phyloP scores from a whole-genome alignment of 2,329 filamentous ascomycete genomes.

The Scytalidium lignicola region DNA sequence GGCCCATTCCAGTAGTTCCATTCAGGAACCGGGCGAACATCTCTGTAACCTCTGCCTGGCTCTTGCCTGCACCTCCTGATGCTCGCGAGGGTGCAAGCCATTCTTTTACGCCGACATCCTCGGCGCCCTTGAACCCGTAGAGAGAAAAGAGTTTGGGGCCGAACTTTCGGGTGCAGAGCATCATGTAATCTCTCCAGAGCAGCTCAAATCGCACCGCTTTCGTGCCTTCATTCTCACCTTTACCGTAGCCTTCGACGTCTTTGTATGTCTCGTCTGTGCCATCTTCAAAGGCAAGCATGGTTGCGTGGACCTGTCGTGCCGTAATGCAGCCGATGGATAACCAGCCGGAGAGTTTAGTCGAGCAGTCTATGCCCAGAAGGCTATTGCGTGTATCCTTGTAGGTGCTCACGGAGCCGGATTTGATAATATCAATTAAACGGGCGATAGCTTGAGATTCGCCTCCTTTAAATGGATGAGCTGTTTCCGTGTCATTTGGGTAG shows the following conservation, averaged over 20 bases:
- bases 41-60: constrained; percentile 38
- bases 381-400: constrained; percentile 72
- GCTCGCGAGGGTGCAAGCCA: constrained; percentile 13
- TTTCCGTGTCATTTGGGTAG: constrained; percentile 47
- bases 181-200: constrained; percentile 78
- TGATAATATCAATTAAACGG: constrained; percentile 56
- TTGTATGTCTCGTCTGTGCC: constrained; percentile 36
- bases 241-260: constrained; percentile 45
- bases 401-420: constrained; percentile 51
- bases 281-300: constrained; percentile 65
- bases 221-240: constrained; percentile 69
- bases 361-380: constrained; percentile 64
- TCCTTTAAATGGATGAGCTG: constrained; percentile 62
- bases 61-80: constrained; percentile 12
- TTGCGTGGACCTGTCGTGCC: constrained; percentile 65
- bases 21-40: constrained; percentile 55
- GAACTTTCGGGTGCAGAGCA: constrained; percentile 68
- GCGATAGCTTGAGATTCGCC: constrained; percentile 58
- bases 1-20: constrained; percentile 67
- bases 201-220: constrained; percentile 66
- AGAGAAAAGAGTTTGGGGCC: constrained; percentile 57
- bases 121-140: constrained; percentile 51
- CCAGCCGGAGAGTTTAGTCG: constrained; percentile 71
- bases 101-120: constrained; percentile 44
- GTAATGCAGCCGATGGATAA: constrained; percentile 69